Base-by-base conservation (phyloP, 768 basidiomycete genomes). In the Xerocomellus chrysenteron region DNA sequence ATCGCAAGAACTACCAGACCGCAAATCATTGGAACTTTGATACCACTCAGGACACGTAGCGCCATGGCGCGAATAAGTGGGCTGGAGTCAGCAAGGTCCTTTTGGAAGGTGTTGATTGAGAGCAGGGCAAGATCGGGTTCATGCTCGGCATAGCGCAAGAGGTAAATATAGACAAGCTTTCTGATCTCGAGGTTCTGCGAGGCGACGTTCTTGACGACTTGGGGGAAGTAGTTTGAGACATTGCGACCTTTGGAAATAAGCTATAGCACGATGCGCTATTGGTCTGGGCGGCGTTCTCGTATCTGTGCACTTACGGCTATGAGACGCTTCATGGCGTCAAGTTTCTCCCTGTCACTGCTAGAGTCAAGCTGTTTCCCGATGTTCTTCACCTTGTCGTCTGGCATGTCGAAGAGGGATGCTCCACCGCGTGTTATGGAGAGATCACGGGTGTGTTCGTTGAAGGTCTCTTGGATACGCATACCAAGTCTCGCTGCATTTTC, bases 51-150 rank as follows among this genome's bases (percentile, higher is more conserved):
- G 2, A 98, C 95, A 26, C 94, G 82, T 55, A 99, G 76, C 4
- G 96, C 94, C 92, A 98, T 96, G 13, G 94, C 94, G 21, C 97
- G 87, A 56, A 98, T 98, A 64, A 97, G 83, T 0, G 95, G 96
- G 58, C 89, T 97, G 33, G 86, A 78, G 66, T 98, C 97, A 5
- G 88, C 85, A 32, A 99, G 79, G 74, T 99, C 97, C 73, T 92
- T 93, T 72, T 99, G 97, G 69, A 98, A 98, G 1, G 96, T 96
- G 75, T 99, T 99, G 77, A 99, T 96, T 3, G 94, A 95, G 32
- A 99, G 80, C 47, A 99, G 75, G 1, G 96, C 91, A 47, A 98
- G 86, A 72, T 98, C 97, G 14, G 97, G 95, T 65, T 97, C 94
- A 35, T 87, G 84, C 41, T 91, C 87, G 48, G 97, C 94, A 73